Conservation (phyloP, 1,284 basidiomycete species). For the Ceratobasidium sp. region DNA sequence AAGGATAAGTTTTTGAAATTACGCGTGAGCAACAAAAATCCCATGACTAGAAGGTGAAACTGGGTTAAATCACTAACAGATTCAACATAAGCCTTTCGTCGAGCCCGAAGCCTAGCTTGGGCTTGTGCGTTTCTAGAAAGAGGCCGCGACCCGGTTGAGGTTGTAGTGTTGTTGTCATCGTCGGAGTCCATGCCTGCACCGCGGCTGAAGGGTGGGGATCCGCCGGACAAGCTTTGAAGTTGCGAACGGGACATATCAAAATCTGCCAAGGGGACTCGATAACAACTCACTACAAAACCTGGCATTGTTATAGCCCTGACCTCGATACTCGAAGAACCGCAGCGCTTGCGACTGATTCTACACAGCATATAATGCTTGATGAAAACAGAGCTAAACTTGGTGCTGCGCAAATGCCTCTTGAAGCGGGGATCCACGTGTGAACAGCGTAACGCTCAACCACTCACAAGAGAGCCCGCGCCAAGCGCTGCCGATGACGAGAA, state of each 20-base stretch:
- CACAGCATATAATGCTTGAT: constrained; percentile 5
- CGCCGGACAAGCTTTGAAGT: background rate
- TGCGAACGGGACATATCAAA: background rate
- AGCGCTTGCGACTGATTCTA: background rate
- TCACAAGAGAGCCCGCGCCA: background rate
- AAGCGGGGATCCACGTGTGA: background rate
- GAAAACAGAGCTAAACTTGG: background rate
- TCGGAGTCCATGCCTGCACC: constrained; percentile 5
- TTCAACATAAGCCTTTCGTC: constrained; percentile 30
- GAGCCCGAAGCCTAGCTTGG: constrained; percentile 22
- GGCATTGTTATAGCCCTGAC: background rate
- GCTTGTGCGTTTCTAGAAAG: constrained; percentile 22
- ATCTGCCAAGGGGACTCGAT: background rate
- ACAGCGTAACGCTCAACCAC: constrained; percentile 16
- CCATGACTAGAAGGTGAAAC: background rate
- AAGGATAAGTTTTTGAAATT: background rate
- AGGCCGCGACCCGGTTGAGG: background rate
- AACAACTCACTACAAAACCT: background rate
- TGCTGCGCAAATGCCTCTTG: background rate
- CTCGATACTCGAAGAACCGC: background rate
- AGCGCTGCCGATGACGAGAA: constrained; percentile 9
- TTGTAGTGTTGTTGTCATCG: constrained; percentile 2
- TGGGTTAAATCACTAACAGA: background rate
- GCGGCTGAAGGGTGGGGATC: background rate
- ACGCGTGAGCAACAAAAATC: background rate